Conservation (phyloP, 768 basidiomycete species). For the Boletus rubropictus region DNA sequence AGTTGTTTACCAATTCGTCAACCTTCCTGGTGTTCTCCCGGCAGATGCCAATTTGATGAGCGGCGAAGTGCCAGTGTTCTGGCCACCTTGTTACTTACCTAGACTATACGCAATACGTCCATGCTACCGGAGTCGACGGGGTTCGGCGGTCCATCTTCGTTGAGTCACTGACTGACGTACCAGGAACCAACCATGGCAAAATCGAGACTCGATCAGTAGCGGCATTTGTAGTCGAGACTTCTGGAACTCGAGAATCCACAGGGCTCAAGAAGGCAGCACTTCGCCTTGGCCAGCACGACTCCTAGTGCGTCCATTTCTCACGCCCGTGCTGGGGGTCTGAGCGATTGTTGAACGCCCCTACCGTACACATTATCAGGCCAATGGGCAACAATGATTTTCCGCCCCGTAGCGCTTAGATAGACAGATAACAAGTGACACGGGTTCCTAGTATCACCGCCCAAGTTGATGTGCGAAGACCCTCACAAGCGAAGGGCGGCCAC, state of each 20-base stretch:
- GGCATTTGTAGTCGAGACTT: not conserved
- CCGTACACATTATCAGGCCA: not conserved
- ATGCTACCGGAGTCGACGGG: not conserved
- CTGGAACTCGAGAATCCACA: not conserved
- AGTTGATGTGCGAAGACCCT: not conserved
- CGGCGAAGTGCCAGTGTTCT: not conserved
- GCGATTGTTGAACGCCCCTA: not conserved
- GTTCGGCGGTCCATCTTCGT: not conserved
- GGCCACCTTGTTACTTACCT: not conserved
- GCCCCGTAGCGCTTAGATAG: not conserved
- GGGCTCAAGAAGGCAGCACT: not conserved
- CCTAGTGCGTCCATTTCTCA: not conserved
- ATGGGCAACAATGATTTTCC: not conserved
- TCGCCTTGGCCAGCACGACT: not conserved
- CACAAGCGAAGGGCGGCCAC: not conserved
- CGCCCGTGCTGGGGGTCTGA: too few relatives aligned
- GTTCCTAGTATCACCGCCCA: not conserved
- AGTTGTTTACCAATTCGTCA: not conserved
- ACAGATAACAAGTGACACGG: not conserved
- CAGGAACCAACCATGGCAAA: not conserved
- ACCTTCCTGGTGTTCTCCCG: not conserved
- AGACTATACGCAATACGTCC: not conserved
- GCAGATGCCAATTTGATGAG: conserved; percentile 5
- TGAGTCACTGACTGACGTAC: not conserved
- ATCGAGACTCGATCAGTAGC: not conserved